Evolutionary conservation across 768 basidiomycete genomes (phyloP).

Genomic region (Megacollybia marginata): DNA sequence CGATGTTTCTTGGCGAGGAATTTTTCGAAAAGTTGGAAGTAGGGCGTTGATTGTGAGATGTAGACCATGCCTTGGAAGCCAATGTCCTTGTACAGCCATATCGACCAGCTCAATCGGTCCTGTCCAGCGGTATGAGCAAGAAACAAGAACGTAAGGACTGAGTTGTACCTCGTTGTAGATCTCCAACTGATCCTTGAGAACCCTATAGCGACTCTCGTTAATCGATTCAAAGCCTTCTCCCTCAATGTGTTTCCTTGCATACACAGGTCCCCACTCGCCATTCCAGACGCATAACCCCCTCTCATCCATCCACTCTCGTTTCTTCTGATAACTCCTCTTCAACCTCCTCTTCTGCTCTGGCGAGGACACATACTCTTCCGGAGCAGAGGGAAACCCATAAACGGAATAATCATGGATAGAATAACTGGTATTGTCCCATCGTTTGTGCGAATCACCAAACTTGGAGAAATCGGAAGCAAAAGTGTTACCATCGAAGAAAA

Average conservation of each 20-base stretch:
- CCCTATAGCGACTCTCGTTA: slow-evolving; percentile 57
- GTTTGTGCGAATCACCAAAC: slow-evolving; percentile 55
- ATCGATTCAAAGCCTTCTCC: slow-evolving; percentile 55
- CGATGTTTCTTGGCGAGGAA: slow-evolving; percentile 76
- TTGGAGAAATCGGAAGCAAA: slow-evolving; percentile 74
- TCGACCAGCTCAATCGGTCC: slow-evolving; percentile 71
- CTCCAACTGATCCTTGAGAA: slow-evolving; percentile 65
- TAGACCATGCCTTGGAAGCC: slow-evolving; percentile 86
- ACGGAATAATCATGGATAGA: slow-evolving; percentile 72
- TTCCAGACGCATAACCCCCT: slow-evolving; percentile 65
- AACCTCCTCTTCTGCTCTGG: slow-evolving; percentile 47
- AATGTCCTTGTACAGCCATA: slow-evolving; percentile 85
- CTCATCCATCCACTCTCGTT: slow-evolving; percentile 72
- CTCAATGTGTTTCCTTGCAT: slow-evolving; percentile 54
- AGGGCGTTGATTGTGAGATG: slow-evolving; percentile 59
- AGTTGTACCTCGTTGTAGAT: slow-evolving; percentile 54
- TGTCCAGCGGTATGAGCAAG: slow-evolving; percentile 11
- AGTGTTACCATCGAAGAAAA: slow-evolving; percentile 83
- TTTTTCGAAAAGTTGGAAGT: slow-evolving; percentile 58
- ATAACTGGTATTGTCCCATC: slow-evolving; percentile 68
- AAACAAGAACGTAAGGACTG: slow-evolving; percentile 2
- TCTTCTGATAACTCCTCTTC: slow-evolving; percentile 58
- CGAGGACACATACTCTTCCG: slow-evolving; percentile 44
- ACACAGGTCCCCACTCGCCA: slow-evolving; percentile 82
- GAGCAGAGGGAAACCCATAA: slow-evolving; percentile 65